Evolutionary conservation across 208 protist species (phyloP).

Genomic region (Trichomonas gallinae): DNA sequence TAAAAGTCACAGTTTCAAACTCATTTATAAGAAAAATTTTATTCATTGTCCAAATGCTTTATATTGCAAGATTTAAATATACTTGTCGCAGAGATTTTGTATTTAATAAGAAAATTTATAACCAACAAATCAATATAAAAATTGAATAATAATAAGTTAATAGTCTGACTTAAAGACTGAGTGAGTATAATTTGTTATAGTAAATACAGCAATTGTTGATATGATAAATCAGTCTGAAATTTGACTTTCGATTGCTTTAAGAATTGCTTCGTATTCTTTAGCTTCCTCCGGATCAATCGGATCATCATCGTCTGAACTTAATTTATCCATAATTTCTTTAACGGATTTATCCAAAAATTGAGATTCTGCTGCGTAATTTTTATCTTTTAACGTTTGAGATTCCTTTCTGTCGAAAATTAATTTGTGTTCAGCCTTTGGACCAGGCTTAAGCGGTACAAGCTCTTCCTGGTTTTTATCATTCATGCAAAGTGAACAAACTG

Average conservation of each 20-base stretch:
- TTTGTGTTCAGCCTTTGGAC: background rate
- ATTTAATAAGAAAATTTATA: no score
- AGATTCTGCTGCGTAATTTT: background rate
- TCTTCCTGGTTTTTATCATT: background rate
- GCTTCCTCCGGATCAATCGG: background rate
- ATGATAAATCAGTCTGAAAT: background rate
- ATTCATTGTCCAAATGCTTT: no score
- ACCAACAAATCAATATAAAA: no score
- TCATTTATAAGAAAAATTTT: no score
- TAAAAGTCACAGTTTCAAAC: no score
- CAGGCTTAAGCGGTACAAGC: background rate
- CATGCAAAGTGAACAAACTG: background rate
- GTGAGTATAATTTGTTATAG: no score
- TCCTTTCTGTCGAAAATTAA: background rate
- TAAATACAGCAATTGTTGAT: background rate
- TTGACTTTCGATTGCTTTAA: background rate
- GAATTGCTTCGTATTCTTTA: background rate
- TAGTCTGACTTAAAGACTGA: no score
- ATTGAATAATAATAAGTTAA: no score
- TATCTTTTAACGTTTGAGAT: background rate
- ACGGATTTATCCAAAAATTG: background rate
- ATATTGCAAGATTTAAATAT: no score
- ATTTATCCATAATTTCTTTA: background rate
- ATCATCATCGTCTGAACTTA: background rate
- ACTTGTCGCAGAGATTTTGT: no score